Base-by-base conservation (phyloP, 192 early-diverging fungal genomes). In the Allomyces arbusculus region DNA sequence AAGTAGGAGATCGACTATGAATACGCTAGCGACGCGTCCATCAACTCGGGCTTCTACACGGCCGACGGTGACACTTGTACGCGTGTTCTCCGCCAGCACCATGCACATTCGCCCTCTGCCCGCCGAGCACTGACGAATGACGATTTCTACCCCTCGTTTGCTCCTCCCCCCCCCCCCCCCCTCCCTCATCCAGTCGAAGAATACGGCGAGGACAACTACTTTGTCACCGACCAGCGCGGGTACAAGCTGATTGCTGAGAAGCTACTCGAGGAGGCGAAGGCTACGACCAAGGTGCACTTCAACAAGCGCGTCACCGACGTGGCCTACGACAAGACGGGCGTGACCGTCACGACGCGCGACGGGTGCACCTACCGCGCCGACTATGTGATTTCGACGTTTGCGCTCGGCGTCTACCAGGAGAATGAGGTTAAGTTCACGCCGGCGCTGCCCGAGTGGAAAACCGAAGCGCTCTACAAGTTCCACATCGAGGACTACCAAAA, bases 401-500 rank as follows among this genome's bases (percentile, higher is more conserved):
- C 73, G 64, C 40, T 76, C 23, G 75, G 73, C 33, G 75, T 76
- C n/a, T 58, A 74, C 19, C 75, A 76, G 62, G 61, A 64, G 62
- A 64, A 64, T 20, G 43, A 43, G 40, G 75, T 76, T 23, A 33
- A 66, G 14, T 76, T 74, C 26, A 61, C 63, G 20, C 75, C 75
- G 7, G 14, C 61, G 16, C 74, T 76, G 24, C 75, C 75, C 26
- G 65, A 68, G 25, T 76, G 75, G 75, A 76, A 76, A 63, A 23
- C 67, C 10, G 73, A 76, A 28, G 72, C 72, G 3, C 28, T 76
- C 26, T 65, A 72, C 14, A 71, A 67, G 28, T 76, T 76, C 23
- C 75, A 76, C 55, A 74, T 74, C 61, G 66, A 72, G 1, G 72
- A 70, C 0, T 76, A 76, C 62, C 73, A 69, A 61, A 76, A 76